phyloP scores from a whole-genome alignment of 257 asterid species.

The Nicotiana attenuata region DNA sequence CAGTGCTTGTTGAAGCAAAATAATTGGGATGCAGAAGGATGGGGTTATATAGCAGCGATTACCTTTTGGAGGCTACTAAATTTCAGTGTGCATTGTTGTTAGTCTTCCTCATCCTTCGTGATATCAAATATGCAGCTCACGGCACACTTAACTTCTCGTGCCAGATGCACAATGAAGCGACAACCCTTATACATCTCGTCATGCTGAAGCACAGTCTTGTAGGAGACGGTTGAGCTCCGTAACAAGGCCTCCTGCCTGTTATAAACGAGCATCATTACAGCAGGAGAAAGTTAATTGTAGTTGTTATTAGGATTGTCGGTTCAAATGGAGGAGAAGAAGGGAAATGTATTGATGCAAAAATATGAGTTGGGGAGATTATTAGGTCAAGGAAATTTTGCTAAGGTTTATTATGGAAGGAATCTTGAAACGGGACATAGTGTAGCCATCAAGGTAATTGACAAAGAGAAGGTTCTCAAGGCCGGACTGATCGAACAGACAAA shows the following conservation, averaged over 20 bases:
- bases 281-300: conserved; percentile 5
- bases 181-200: conserved; percentile 9
- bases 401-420: conserved; percentile 68
- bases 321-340: conserved; percentile 57
- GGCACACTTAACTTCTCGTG: conserved; percentile 6
- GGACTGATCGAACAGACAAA: conserved; percentile 70
- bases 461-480: conserved; percentile 54
- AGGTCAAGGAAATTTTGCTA: conserved; percentile 82
- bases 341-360: conserved; percentile 59
- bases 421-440: conserved; percentile 59
- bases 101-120: not conserved
- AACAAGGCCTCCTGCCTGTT: conserved; percentile 11
- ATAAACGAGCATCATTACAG: not conserved
- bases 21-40: conserved; percentile 9
- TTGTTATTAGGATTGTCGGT: not conserved
- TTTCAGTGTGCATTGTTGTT: not conserved
- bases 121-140: not conserved
- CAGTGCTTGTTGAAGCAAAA: not conserved
- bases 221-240: conserved; percentile 26
- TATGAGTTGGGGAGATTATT: conserved; percentile 72
- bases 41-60: not conserved
- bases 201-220: conserved; percentile 22
- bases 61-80: not conserved
- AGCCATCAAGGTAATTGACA: conserved; percentile 77
- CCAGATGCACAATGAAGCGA: conserved; percentile 23